A percentile compares a stretch with the other conserved stretches of the same genome.
phyloP scores from a whole-genome alignment of 495 filamentous ascomycete species.

The Penicillium canescens region DNA sequence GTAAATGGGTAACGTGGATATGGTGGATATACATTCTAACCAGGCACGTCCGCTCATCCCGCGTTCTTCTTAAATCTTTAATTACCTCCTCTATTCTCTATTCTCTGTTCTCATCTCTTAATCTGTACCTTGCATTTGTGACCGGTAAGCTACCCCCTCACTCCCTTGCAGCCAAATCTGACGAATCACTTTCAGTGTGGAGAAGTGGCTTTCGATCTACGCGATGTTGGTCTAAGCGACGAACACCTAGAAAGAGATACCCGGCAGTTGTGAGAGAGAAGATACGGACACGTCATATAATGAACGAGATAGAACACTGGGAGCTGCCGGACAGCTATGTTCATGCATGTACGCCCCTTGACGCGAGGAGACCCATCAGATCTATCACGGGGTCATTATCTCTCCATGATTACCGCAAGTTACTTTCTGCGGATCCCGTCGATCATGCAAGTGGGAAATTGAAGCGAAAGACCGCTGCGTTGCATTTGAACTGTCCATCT shows the following conservation, averaged over 20 bases:
- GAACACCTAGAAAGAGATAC: slow-evolving; percentile 6
- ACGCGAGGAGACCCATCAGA: slow-evolving; percentile 10
- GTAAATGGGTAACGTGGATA: slow-evolving; percentile 4
- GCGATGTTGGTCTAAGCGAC: slow-evolving; percentile 1
- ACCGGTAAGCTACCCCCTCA: not conserved
- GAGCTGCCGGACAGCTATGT: slow-evolving; percentile 24
- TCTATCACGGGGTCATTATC: slow-evolving; percentile 28
- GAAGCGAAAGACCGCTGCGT: slow-evolving; percentile 38
- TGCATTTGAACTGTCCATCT: slow-evolving; percentile 33
- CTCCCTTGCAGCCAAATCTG: slow-evolving; percentile 6
- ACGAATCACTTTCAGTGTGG: slow-evolving; percentile 8
- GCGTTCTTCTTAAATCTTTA: not conserved
- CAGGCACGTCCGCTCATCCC: slow-evolving; percentile 14
- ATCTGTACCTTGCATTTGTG: slow-evolving; percentile 6
- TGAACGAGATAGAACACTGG: slow-evolving; percentile 10
- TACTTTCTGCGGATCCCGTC: slow-evolving; percentile 29
- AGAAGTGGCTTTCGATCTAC: slow-evolving; percentile 11
- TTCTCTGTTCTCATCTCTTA: not conserved
- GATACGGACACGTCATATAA: not conserved
- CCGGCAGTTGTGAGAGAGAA: not conserved
- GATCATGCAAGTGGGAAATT: slow-evolving; percentile 30
- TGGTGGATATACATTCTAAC: slow-evolving; percentile 13
- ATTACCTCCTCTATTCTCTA: not conserved
- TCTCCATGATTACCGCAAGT: slow-evolving; percentile 38
- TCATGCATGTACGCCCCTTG: slow-evolving; percentile 26